phyloP scores from a whole-genome alignment of 1,284 basidiomycete genomes.

The Leccinum pseudoinsigne region DNA sequence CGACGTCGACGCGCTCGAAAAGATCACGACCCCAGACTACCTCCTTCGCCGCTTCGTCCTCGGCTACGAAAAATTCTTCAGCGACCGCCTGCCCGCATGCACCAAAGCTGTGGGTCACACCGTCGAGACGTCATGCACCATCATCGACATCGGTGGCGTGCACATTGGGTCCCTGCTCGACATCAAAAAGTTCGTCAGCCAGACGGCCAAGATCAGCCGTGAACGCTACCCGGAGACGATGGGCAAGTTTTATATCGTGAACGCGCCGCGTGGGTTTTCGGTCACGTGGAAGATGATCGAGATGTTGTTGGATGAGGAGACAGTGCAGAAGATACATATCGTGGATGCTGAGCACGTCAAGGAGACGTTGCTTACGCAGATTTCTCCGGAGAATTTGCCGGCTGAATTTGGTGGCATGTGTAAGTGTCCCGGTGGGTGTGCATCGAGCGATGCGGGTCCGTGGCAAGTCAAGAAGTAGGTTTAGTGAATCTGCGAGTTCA shows the following conservation, averaged over 20 bases:
- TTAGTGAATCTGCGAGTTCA: not conserved
- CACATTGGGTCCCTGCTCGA: not conserved
- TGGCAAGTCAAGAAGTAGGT: not conserved
- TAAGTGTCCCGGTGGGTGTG: not conserved
- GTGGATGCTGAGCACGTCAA: not conserved
- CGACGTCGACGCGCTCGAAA: not conserved
- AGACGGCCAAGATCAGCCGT: not conserved
- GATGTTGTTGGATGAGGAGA: not conserved
- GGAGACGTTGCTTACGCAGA: not conserved
- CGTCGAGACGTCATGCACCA: not conserved
- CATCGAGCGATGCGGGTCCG: not conserved
- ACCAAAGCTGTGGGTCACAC: not conserved
- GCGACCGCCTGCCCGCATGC: not conserved
- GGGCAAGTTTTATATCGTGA: not conserved
- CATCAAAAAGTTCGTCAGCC: not conserved
- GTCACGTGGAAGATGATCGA: not conserved
- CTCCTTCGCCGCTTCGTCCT: not conserved
- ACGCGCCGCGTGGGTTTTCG: not conserved
- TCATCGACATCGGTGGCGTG: not conserved
- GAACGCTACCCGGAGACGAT: not conserved
- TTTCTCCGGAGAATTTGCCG: not conserved
- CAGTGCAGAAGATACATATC: not conserved
- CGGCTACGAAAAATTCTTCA: not conserved
- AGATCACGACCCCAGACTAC: not conserved
- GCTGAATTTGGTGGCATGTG: not conserved